These are phyloP conservation scores for Pulveroboletus ravenelii DNA, from an alignment of 768 basidiomycete genomes.

Conservation along the genomic window DNA sequence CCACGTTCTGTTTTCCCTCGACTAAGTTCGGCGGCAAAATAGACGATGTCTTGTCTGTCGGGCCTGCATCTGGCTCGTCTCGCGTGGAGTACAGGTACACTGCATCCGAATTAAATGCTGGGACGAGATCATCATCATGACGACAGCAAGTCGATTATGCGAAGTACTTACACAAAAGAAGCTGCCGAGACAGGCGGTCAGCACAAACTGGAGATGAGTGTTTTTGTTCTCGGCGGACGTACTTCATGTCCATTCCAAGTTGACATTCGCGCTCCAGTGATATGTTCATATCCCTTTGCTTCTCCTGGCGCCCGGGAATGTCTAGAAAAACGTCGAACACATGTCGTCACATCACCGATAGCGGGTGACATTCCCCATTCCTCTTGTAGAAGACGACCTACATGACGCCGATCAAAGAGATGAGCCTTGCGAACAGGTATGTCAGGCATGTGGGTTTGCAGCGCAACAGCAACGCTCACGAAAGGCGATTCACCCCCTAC, in stretches of 20 bases:
- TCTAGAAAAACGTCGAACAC: slow-evolving; percentile 77
- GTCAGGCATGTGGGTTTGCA: not conserved
- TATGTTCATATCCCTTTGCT: slow-evolving; percentile 47
- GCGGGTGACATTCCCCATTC: slow-evolving; percentile 65
- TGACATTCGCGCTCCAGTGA: slow-evolving; percentile 75
- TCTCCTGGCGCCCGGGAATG: slow-evolving; percentile 33
- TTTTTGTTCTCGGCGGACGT: slow-evolving; percentile 6
- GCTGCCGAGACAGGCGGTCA: slow-evolving; percentile 35
- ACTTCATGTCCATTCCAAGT: slow-evolving; percentile 73
- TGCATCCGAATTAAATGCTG: slow-evolving; percentile 71
- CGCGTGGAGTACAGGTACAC: slow-evolving; percentile 70
- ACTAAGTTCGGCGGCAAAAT: slow-evolving; percentile 29
- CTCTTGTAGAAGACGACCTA: slow-evolving; percentile 52
- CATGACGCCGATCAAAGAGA: slow-evolving; percentile 78
- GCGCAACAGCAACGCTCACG: slow-evolving; percentile 40
- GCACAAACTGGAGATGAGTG: not conserved
- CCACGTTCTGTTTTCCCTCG: not conserved
- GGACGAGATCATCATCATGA: slow-evolving; percentile 4
- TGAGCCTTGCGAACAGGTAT: slow-evolving; percentile 10
- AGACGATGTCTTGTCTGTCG: slow-evolving; percentile 18
- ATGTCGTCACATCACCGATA: slow-evolving; percentile 57
- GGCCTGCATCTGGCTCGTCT: slow-evolving; percentile 45
- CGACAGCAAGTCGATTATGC: not conserved
- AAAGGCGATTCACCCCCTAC: slow-evolving; percentile 78
- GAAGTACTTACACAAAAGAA: slow-evolving; percentile 54